These are phyloP conservation scores for Hortiboletus flavorubellus DNA, from an alignment of 768 basidiomycete genomes.

Conservation along the genomic window DNA sequence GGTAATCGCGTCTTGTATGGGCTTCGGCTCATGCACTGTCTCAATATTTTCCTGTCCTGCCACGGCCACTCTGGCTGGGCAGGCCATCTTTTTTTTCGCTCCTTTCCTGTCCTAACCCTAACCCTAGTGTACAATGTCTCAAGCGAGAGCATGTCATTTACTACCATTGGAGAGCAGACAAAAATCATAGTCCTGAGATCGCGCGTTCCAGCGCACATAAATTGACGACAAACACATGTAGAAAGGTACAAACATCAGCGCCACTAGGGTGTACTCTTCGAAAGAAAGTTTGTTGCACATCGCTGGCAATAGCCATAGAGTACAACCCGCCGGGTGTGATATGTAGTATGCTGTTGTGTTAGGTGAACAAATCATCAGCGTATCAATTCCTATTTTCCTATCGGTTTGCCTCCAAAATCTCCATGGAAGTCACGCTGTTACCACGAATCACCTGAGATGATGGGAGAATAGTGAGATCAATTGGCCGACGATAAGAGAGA, in stretches of 20 bases:
- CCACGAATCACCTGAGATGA: slow-evolving; percentile 83
- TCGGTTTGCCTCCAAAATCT: slow-evolving; percentile 69
- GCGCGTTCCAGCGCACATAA: not conserved
- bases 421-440: slow-evolving; percentile 96
- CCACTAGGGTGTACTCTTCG: not conserved
- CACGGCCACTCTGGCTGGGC: slow-evolving; percentile 44
- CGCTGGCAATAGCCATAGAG: not conserved
- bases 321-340: no score
- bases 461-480: slow-evolving; percentile 1
- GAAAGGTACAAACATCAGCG: not conserved
- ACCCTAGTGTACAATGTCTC: slow-evolving; percentile 21
- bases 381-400: slow-evolving; percentile 4
- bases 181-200: not conserved
- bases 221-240: not conserved
- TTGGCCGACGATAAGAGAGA: not conserved
- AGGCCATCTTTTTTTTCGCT: slow-evolving; percentile 23
- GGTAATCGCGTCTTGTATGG: slow-evolving; percentile 44
- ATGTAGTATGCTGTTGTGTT: not conserved
- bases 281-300: not conserved
- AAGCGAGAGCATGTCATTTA: no score
- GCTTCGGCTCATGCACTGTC: slow-evolving; percentile 76
- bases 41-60: slow-evolving; percentile 77
- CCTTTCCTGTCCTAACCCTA: slow-evolving; percentile 34
- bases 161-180: not conserved
- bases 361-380: slow-evolving; percentile 5